Evolutionary conservation across 768 basidiomycete species (phyloP).

Genomic region (Agaricus blazei): DNA sequence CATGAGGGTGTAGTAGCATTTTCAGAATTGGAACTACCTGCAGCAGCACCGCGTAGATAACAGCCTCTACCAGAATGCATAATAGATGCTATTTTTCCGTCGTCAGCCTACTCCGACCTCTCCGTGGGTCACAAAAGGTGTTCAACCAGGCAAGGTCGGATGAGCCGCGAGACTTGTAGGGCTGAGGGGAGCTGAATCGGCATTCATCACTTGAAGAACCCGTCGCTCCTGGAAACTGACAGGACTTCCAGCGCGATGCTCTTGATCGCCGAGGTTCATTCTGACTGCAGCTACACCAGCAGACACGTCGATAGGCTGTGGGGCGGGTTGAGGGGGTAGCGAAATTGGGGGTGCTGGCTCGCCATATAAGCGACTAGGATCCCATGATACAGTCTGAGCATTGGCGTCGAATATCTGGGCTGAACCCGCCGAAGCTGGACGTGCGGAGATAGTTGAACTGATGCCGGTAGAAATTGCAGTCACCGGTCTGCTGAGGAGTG

Average conservation of each 20-base stretch:
- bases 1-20: conserved; percentile 22
- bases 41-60: conserved; percentile 18
- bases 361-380: neutral
- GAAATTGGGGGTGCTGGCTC: conserved; percentile 1
- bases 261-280: conserved; percentile 13
- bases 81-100: conserved; percentile 24
- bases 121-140: conserved; percentile 10
- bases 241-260: conserved; percentile 34
- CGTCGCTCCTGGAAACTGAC: conserved; percentile 33
- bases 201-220: conserved; percentile 37
- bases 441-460: conserved; percentile 38
- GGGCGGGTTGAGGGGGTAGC: neutral
- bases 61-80: conserved; percentile 36
- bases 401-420: conserved; percentile 15
- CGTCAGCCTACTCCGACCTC: conserved; percentile 27
- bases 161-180: neutral
- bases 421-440: conserved; percentile 19
- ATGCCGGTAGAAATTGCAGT: neutral
- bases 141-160: conserved; percentile 24
- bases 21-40: conserved; percentile 5
- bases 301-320: conserved; percentile 14
- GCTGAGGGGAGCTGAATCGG: conserved; percentile 16
- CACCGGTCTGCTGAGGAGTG: neutral
- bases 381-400: conserved; percentile 12
- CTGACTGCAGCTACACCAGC: conserved; percentile 12